phyloP scores from a whole-genome alignment of 495 filamentous ascomycete species.

The Baudoinia panamericana region DNA sequence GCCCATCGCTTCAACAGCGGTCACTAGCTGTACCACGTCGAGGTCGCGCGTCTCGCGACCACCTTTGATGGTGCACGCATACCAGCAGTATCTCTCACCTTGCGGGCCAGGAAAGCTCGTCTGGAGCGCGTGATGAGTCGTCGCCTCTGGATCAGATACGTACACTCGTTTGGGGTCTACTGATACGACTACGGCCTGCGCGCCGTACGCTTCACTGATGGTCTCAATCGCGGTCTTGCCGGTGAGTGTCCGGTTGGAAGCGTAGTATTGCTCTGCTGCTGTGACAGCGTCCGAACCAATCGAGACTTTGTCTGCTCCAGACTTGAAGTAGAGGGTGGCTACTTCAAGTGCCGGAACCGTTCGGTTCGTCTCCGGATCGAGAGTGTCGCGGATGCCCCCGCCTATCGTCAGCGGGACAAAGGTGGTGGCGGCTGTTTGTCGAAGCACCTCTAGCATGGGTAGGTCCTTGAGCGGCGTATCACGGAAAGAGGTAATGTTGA shows the following conservation, averaged over 20 bases:
- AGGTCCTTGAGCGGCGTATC: conserved; percentile 83
- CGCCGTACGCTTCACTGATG: conserved; percentile 86
- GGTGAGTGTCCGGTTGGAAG: conserved; percentile 47
- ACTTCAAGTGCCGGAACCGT: conserved; percentile 80
- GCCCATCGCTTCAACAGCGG: conserved; percentile 91
- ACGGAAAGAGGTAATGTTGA: conserved; percentile 96
- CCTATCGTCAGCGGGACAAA: conserved; percentile 97
- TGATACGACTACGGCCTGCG: conserved; percentile 91
- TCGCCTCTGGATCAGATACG: conserved; percentile 56
- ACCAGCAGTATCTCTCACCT: conserved; percentile 84
- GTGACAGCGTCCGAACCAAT: conserved; percentile 91
- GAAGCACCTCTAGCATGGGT: conserved; percentile 89
- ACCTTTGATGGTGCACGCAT: conserved; percentile 93
- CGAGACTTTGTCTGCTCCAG: conserved; percentile 95
- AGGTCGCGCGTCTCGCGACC: conserved; percentile 82
- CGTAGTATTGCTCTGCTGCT: conserved; percentile 81
- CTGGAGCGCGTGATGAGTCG: conserved; percentile 62
- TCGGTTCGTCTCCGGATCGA: conserved; percentile 63
- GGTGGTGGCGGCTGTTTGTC: conserved; percentile 74
- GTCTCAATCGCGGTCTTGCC: conserved; percentile 87
- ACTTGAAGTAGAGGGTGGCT: conserved; percentile 94
- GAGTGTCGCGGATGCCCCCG: conserved; percentile 82
- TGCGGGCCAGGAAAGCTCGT: conserved; percentile 56
- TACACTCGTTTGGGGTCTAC: conserved; percentile 89
- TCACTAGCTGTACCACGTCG: conserved; percentile 74